Conservation (phyloP, 176 grass and related monocot genomes). For the Triticum turgidum region DNA sequence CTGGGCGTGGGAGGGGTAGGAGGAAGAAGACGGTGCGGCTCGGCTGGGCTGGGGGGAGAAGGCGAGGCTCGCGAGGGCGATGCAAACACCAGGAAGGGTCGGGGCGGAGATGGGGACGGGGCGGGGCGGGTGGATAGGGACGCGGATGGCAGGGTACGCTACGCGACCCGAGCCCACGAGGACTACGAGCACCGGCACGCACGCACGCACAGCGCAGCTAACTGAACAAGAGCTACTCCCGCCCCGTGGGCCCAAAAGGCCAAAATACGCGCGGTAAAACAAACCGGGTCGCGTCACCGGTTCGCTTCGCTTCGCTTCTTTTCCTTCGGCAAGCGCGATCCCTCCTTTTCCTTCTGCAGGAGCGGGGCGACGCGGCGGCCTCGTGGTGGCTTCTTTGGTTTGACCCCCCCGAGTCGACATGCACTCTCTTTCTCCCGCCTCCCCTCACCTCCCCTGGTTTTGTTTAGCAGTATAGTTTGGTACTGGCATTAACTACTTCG, state of each 20-base stretch:
- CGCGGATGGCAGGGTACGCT: slow-evolving; percentile 39
- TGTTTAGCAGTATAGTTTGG: no score
- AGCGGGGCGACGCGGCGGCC: no score
- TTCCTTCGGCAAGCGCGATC: no score
- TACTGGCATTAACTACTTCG: background rate
- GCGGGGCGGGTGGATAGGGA: slow-evolving; percentile 32
- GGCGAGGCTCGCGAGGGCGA: background rate
- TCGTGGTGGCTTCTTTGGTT: no score
- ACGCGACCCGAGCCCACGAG: slow-evolving; percentile 37
- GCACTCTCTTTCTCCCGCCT: no score
- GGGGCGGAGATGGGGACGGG: background rate
- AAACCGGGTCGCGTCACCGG: no score
- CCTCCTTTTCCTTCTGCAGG: no score
- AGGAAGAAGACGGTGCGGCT: slow-evolving; percentile 7
- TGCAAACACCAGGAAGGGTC: no score
- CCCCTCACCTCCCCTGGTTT: no score
- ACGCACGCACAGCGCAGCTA: background rate
- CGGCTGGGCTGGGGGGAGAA: background rate
- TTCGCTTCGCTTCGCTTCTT: no score
- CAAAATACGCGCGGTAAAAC: background rate
- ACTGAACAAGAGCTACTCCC: background rate
- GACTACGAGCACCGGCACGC: background rate
- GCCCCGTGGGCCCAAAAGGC: background rate
- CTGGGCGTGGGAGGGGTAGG: background rate
- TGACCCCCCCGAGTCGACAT: no score